Evolutionary conservation across 371 early-diverging fungal species (phyloP), one percentile per base, ranked within the genome.

Genomic region (Actinomucor elegans): DNA sequence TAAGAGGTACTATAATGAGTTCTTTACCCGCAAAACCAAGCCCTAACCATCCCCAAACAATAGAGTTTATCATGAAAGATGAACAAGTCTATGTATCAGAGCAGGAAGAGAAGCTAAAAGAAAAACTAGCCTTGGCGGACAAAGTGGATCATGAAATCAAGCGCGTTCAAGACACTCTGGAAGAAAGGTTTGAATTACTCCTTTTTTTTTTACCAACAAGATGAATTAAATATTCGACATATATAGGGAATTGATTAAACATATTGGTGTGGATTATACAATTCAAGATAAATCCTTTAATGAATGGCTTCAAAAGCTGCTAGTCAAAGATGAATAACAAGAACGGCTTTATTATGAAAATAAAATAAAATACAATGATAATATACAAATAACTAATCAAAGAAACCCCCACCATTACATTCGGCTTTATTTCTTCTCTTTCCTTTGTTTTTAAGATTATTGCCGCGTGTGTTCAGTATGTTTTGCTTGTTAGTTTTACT

Each of bases 391-490:
- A 26, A 32, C 52, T 67, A 75, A 52, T 79, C 74, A 61, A 71
- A 75, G 31, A 73, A 63, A 27, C 67, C 61, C 29, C 71, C 71
- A 28, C 37, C 36, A 43, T 67, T 73, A 4, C 68, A 47, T 12
- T 72, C 57, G 24, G 72, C 71, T 29, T 54, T 59, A 31, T 69
- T 67, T 37, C 66, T 75, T 43, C 85, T 78, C 55, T 82, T 84
- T 43, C 77, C 80, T 23, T 74, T 80, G 15, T 78, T 80, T 56
- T 86, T 86, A 20, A 59, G 65, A 41, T 79, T 74, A 55, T 60
- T 60, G 1, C 55, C 32, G 24, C 64, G 53, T 9, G 53, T 36
- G 21, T 80, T 83, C 34, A 72, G 68, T 17, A 64, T 60, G 5
- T 66, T 61, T 43, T 61, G 63, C n/a, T 52, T 60, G 33, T 64